Conservation (phyloP, 129 eudicot genomes). For the Pulicaria dysenterica region DNA sequence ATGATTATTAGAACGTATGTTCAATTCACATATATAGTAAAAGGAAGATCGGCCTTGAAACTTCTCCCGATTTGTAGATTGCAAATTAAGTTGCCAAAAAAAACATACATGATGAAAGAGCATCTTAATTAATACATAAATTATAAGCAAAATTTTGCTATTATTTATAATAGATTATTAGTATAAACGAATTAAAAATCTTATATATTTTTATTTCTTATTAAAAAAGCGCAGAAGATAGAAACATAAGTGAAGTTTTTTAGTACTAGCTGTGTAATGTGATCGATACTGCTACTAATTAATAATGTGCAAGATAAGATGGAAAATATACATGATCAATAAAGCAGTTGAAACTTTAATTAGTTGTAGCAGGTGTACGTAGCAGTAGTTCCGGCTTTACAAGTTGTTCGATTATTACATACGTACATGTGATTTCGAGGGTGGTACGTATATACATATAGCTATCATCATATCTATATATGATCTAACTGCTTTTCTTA, state of each 20-base stretch:
- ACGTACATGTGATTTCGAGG: conserved; percentile 25
- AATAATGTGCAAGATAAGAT: conserved; percentile 33
- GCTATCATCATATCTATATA: conserved; percentile 14
- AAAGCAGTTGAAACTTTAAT: conserved; percentile 43
- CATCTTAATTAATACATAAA: too few relatives aligned
- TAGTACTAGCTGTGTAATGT: conserved; percentile 17
- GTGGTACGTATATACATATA: too few relatives aligned
- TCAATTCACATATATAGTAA: too few relatives aligned
- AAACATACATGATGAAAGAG: too few relatives aligned
- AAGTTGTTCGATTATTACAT: conserved; percentile 13
- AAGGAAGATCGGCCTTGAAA: too few relatives aligned
- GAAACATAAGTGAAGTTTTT: conserved; percentile 23
- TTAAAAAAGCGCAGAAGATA: conserved; percentile 21
- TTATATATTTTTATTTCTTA: not conserved
- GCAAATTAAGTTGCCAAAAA: too few relatives aligned
- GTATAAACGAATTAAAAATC: too few relatives aligned
- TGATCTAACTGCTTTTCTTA: conserved; percentile 13
- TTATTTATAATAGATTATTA: too few relatives aligned
- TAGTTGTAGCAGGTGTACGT: conserved; percentile 46
- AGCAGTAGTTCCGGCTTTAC: conserved; percentile 32
- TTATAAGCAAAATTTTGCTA: too few relatives aligned
- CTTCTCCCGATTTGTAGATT: too few relatives aligned
- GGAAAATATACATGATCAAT: conserved; percentile 25
- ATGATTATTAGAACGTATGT: too few relatives aligned
- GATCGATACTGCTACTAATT: conserved; percentile 24